phyloP scores from a whole-genome alignment of 2,329 filamentous ascomycete species.

The Aspergillus sp. region DNA sequence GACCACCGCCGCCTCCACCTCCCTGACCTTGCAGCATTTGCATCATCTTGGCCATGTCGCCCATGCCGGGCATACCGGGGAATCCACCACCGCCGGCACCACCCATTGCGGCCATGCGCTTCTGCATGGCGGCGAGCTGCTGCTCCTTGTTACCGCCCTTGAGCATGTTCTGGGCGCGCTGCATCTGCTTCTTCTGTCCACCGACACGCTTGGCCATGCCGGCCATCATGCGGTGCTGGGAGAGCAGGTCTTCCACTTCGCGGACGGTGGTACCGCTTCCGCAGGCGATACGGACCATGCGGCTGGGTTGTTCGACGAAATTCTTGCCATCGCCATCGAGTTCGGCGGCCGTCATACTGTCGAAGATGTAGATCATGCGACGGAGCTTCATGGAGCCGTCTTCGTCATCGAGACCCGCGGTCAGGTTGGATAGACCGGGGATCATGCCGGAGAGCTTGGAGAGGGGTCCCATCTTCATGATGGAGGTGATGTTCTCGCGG shows the following conservation, averaged over 20 bases:
- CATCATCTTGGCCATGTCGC: constrained; percentile 88
- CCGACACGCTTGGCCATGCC: constrained; percentile 99
- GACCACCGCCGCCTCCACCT: constrained; percentile 65
- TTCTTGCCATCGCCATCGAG: constrained; percentile 94
- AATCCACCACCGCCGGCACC: constrained; percentile 63
- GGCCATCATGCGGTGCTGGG: constrained; percentile 97
- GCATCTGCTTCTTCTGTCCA: constrained; percentile 96
- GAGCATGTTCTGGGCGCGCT: constrained; percentile 87
- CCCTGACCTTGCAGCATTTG: constrained; percentile 87
- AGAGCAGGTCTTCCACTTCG: constrained; percentile 95
- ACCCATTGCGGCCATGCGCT: constrained; percentile 89
- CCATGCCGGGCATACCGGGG: constrained; percentile 75
- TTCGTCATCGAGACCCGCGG: constrained; percentile 95
- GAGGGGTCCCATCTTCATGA: constrained; percentile 99
- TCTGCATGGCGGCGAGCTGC: constrained; percentile 96
- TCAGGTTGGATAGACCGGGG: constrained; percentile 88
- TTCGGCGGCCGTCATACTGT: constrained; percentile 96
- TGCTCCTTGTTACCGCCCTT: constrained; percentile 87
- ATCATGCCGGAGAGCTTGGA: constrained; percentile 99
- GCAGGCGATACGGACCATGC: constrained; percentile 87
- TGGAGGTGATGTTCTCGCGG: constrained; percentile 91
- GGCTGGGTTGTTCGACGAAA: constrained; percentile 85
- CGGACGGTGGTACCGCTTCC: constrained; percentile 88
- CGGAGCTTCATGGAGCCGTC: constrained; percentile 92
- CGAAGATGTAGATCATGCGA: constrained; percentile 98